Percentiles rank a stretch among this genome's conserved stretches.
phyloP scores from a whole-genome alignment of 2,329 filamentous ascomycete genomes.

The Fusarium sp. region DNA sequence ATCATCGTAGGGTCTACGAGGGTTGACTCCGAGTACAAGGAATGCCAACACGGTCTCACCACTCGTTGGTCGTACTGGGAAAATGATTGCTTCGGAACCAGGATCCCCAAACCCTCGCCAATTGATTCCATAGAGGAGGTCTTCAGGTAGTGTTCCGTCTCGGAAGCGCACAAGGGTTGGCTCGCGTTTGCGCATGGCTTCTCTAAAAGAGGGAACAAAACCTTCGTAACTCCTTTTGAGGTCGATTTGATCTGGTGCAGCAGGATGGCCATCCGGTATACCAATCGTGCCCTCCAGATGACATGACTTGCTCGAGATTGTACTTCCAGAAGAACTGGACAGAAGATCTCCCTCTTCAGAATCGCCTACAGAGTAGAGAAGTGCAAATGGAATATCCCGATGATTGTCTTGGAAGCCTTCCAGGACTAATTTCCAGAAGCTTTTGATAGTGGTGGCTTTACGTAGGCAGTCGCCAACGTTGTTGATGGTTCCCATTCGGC shows the following conservation, averaged over 20 bases:
- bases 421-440: constrained; percentile 54
- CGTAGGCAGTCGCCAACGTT: constrained; percentile 51
- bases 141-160: constrained; percentile 68
- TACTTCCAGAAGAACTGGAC: constrained; percentile 54
- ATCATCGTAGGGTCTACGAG: constrained; percentile 77
- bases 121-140: constrained; percentile 70
- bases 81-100: constrained; percentile 74
- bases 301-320: constrained; percentile 55
- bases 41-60: constrained; percentile 76
- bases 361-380: constrained; percentile 59
- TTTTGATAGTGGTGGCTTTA: constrained; percentile 53
- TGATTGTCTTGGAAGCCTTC: constrained; percentile 54
- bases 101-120: constrained; percentile 74
- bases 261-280: constrained; percentile 53
- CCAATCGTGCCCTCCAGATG: constrained; percentile 55
- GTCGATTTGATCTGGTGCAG: constrained; percentile 54
- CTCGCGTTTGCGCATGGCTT: constrained; percentile 56
- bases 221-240: constrained; percentile 54
- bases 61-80: constrained; percentile 76
- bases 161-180: constrained; percentile 56
- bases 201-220: constrained; percentile 56
- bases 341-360: constrained; percentile 54
- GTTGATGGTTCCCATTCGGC: constrained; percentile 54
- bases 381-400: constrained; percentile 58
- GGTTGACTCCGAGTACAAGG: constrained; percentile 77